These are phyloP conservation scores for Geotrichum bryndzae DNA, from an alignment of 1,139 yeast genomes.

Conservation along the genomic window DNA sequence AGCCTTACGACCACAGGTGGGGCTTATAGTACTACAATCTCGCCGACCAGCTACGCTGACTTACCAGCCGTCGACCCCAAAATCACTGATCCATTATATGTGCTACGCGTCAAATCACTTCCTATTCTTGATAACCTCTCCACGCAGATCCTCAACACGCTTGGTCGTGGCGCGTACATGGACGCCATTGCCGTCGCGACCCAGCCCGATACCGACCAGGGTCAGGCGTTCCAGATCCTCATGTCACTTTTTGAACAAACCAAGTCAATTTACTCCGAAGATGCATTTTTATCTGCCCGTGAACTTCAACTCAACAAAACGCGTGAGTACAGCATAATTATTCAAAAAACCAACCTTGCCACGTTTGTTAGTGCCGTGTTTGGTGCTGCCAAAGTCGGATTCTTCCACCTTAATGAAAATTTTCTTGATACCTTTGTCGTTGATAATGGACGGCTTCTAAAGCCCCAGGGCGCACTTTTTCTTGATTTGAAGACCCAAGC, in stretches of 20 bases:
- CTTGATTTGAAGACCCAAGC: conserved; percentile 93
- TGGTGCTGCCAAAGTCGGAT: conserved; percentile 81
- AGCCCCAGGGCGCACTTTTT: conserved; percentile 71
- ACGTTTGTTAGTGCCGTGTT: conserved; percentile 80
- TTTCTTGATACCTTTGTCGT: conserved; percentile 69
- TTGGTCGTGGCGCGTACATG: conserved; percentile 67
- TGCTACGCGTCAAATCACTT: conserved; percentile 52
- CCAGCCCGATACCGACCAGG: conserved; percentile 64
- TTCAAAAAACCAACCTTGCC: conserved; percentile 79
- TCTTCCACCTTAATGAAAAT: conserved; percentile 74
- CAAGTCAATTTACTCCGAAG: conserved; percentile 29
- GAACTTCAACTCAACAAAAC: conserved; percentile 20
- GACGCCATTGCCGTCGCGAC: conserved; percentile 67
- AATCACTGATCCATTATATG: conserved; percentile 8
- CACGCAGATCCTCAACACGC: conserved; percentile 61
- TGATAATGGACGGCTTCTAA: conserved; percentile 53
- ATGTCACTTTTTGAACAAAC: conserved; percentile 66
- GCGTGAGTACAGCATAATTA: conserved; percentile 50
- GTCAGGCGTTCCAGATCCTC: conserved; percentile 67
- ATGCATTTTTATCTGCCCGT: conserved; percentile 26
- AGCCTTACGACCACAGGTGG: background rate
- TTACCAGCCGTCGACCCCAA: conserved; percentile 2
- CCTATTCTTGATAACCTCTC: conserved; percentile 73
- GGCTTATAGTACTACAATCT: conserved; percentile 21
- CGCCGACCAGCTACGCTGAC: conserved; percentile 34